Percentiles rank a stretch among this genome's conserved stretches.
phyloP scores from a whole-genome alignment of 257 asterid species.

The Fraxinus americana region DNA sequence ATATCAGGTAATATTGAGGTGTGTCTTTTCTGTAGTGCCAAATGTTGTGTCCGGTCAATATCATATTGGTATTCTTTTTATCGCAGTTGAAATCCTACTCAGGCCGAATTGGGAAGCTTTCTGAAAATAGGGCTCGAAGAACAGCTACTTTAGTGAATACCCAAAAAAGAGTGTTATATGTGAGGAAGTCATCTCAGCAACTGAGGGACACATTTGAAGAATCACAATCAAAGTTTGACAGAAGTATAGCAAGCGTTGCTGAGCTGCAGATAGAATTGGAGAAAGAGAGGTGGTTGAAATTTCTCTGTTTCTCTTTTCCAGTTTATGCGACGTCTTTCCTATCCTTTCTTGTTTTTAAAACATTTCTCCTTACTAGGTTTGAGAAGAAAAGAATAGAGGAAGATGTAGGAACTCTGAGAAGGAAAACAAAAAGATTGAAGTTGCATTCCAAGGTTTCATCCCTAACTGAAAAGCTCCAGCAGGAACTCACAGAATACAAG shows the following conservation, averaged over 20 bases:
- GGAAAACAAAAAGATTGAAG: conserved; percentile 59
- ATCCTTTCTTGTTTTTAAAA: conserved; percentile 2
- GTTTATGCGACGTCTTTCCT: not conserved
- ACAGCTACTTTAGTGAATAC: conserved; percentile 54
- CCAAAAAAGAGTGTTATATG: conserved; percentile 57
- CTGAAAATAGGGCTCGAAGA: conserved; percentile 65
- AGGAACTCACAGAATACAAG: conserved; percentile 78
- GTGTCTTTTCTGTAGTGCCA: not conserved
- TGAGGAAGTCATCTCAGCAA: conserved; percentile 60
- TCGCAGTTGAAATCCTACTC: conserved; percentile 76
- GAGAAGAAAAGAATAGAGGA: conserved; percentile 87
- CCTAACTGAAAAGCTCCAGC: conserved; percentile 65
- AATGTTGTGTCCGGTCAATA: not conserved
- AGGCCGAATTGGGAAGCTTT: conserved; percentile 66
- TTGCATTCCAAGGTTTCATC: conserved; percentile 64
- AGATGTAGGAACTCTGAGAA: conserved; percentile 68
- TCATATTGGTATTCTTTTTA: conserved; percentile 18
- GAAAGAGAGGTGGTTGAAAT: conserved; percentile 67
- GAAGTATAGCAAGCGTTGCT: conserved; percentile 54
- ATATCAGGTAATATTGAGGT: conserved; percentile 66
- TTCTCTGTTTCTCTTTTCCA: conserved; percentile 10
- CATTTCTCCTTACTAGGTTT: conserved; percentile 47
- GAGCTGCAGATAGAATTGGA: conserved; percentile 87
- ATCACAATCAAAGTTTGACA: conserved; percentile 65
- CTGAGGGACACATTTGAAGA: conserved; percentile 62